Percentiles rank a stretch among this genome's conserved stretches.
Conservation (phyloP, 2,329 filamentous ascomycete species). For the Fusarium sp. region DNA sequence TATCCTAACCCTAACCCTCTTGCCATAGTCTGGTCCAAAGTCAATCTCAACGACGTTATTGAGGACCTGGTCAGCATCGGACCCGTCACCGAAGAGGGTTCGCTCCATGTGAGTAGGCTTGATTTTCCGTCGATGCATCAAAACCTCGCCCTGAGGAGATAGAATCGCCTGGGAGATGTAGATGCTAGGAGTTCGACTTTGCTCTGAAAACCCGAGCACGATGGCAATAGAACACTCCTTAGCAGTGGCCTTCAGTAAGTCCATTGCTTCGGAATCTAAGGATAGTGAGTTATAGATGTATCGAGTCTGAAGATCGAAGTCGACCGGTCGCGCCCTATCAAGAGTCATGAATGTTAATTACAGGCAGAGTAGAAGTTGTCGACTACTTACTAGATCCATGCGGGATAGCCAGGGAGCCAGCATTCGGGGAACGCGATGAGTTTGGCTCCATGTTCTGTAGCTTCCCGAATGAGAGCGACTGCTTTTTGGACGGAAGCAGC, state of each 20-base stretch:
- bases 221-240: conserved; percentile 52
- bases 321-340: conserved; percentile 35
- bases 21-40: conserved; percentile 47
- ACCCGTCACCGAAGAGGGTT: conserved; percentile 60
- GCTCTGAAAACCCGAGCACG: conserved; percentile 56
- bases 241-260: conserved; percentile 47
- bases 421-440: conserved; percentile 67
- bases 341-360: background rate
- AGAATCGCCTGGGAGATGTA: conserved; percentile 61
- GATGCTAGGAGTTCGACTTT: conserved; percentile 47
- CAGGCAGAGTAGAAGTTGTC: background rate
- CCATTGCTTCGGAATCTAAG: conserved; percentile 54
- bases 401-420: conserved; percentile 66
- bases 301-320: conserved; percentile 32
- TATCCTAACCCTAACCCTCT: too few species aligned
- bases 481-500: conserved; percentile 38
- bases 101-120: conserved; percentile 65
- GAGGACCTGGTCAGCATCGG: conserved; percentile 50
- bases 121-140: conserved; percentile 58
- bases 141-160: conserved; percentile 52
- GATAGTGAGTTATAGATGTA: conserved; percentile 56
- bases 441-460: conserved; percentile 59
- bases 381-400: conserved; percentile 48
- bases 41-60: conserved; percentile 52
- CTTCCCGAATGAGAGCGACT: conserved; percentile 39